Evolutionary conservation across 2,329 filamentous ascomycete species (phyloP).

Genomic region (Verticillium alfalfae): DNA sequence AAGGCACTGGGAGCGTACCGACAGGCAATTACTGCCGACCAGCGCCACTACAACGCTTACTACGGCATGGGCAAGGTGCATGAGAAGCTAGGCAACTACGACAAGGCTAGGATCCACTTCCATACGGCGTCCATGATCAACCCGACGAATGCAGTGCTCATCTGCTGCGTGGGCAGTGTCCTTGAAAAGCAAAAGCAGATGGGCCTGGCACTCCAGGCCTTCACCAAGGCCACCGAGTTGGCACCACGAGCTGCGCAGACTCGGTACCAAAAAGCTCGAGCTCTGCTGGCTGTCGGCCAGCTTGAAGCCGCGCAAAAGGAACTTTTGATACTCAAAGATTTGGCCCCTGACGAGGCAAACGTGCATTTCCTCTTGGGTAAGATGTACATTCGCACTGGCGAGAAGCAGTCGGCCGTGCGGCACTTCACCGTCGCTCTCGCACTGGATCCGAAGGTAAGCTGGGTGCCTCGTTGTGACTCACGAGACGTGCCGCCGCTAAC

Average conservation of each 20-base stretch:
- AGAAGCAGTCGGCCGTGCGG: conserved; percentile 75
- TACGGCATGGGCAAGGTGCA: conserved; percentile 83
- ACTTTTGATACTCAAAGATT: conserved; percentile 79
- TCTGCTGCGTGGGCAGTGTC: conserved; percentile 87
- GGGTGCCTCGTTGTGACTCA: background rate
- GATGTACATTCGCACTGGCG: conserved; percentile 67
- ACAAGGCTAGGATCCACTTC: conserved; percentile 89
- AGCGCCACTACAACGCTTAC: conserved; percentile 95
- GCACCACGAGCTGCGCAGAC: conserved; percentile 77
- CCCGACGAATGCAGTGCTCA: conserved; percentile 84
- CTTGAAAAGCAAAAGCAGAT: conserved; percentile 85
- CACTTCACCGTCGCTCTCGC: conserved; percentile 95
- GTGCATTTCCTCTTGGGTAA: conserved; percentile 93
- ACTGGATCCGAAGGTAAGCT: conserved; percentile 85
- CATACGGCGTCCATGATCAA: conserved; percentile 84
- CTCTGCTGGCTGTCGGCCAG: conserved; percentile 69
- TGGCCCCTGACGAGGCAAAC: conserved; percentile 90
- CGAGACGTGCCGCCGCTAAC: conserved; percentile 16
- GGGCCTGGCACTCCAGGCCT: conserved; percentile 72
- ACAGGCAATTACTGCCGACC: conserved; percentile 77
- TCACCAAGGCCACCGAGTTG: conserved; percentile 74
- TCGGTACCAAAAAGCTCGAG: conserved; percentile 87
- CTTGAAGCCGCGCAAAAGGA: conserved; percentile 73
- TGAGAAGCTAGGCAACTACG: conserved; percentile 84
- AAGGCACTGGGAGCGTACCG: conserved; percentile 87